These are phyloP conservation scores for Thermoascus crustaceus DNA, from an alignment of 2,329 filamentous ascomycete species.

Conservation along the genomic window DNA sequence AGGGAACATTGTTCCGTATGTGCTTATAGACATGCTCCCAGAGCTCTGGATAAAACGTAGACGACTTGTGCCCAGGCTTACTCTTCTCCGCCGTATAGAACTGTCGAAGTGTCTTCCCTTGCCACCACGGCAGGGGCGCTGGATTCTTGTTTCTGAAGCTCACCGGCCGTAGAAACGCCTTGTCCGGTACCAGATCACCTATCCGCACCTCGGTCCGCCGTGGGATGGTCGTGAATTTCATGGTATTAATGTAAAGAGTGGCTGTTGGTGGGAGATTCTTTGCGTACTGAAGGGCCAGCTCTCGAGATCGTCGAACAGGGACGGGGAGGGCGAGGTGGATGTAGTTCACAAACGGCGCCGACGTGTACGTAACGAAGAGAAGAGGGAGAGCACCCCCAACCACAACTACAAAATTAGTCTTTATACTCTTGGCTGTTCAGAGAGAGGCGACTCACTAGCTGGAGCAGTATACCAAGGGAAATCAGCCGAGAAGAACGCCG, in stretches of 20 bases:
- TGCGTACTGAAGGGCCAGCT: conserved; percentile 35
- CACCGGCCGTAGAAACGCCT: conserved; percentile 30
- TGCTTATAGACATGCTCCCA: conserved; percentile 37
- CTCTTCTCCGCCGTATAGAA: conserved; percentile 35
- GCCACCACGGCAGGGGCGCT: conserved; percentile 29
- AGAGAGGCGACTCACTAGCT: conserved; percentile 25
- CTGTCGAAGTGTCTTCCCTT: conserved; percentile 25
- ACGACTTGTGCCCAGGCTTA: conserved; percentile 27
- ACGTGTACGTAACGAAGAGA: conserved; percentile 54
- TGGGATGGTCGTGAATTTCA: conserved; percentile 38
- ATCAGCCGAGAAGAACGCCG: conserved; percentile 44
- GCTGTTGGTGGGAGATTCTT: conserved; percentile 38
- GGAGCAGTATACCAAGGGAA: conserved; percentile 36
- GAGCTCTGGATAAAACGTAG: conserved; percentile 35
- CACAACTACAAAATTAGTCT: conserved; percentile 39
- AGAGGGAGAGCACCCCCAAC: conserved; percentile 58
- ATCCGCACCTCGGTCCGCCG: conserved; percentile 34
- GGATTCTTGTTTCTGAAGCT: conserved; percentile 34
- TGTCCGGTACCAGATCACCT: conserved; percentile 32
- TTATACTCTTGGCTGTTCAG: conserved; percentile 5
- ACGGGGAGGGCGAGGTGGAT: conserved; percentile 62
- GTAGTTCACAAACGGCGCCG: conserved; percentile 63
- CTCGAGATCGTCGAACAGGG: conserved; percentile 54
- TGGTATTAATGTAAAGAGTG: conserved; percentile 37
- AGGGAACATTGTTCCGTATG: conserved; percentile 22